A percentile compares a stretch with the other conserved stretches of the same genome.
Conservation (phyloP, 768 basidiomycete species). For the Pleurotus giganteus region DNA sequence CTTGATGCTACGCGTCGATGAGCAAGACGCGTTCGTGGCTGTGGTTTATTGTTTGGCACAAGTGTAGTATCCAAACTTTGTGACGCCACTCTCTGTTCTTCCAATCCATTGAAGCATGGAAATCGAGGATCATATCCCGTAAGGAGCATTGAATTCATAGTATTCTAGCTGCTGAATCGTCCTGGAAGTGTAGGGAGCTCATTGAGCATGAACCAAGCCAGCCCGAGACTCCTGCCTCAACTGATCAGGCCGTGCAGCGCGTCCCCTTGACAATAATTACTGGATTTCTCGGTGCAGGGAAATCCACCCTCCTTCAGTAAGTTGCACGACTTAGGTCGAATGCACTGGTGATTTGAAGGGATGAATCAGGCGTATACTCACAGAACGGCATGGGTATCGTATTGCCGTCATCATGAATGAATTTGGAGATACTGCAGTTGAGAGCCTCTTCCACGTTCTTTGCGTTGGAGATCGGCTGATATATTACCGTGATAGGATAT, state of each 20-base stretch:
- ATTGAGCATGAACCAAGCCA: constrained; percentile 21
- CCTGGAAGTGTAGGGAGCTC: constrained; percentile 19
- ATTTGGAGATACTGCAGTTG: constrained; percentile 91
- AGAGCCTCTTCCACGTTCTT: constrained; percentile 19
- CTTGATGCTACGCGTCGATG: constrained; percentile 11
- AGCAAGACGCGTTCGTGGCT: background rate
- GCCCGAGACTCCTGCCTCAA: background rate
- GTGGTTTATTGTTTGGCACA: background rate
- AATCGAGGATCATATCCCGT: constrained; percentile 7
- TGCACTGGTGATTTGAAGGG: background rate
- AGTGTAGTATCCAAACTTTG: background rate
- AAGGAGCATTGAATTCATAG: background rate
- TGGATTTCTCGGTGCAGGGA: constrained; percentile 93
- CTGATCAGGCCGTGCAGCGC: constrained; percentile 14
- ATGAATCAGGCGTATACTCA: constrained; percentile 72
- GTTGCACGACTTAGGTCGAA: constrained; percentile 18
- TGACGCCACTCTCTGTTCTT: too few species aligned
- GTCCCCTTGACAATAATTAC: constrained; percentile 94
- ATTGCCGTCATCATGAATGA: constrained; percentile 99
- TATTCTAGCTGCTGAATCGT: background rate
- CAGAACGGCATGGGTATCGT: constrained; percentile 89
- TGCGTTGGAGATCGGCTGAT: background rate
- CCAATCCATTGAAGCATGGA: background rate
- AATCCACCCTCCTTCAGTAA: constrained; percentile 86
- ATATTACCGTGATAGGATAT: constrained; percentile 62